Evolutionary conservation across 2,329 filamentous ascomycete genomes (phyloP).

Genomic region (Apiospora aurea): DNA sequence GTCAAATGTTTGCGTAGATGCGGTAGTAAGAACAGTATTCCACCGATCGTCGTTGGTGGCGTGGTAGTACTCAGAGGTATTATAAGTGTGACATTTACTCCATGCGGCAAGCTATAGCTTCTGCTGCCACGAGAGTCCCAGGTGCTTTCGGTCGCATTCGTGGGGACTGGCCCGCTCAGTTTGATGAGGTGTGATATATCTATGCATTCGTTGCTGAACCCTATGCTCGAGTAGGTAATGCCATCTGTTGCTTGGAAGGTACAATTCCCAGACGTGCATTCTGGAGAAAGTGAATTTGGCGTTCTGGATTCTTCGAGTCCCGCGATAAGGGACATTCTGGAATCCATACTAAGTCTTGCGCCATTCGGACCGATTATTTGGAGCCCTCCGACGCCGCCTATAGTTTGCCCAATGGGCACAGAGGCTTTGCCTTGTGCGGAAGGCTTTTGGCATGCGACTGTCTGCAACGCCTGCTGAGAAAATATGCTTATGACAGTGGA

Average conservation of each 20-base stretch:
- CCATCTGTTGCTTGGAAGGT: background rate
- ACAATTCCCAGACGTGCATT: background rate
- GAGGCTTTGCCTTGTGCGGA: background rate
- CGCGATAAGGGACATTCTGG: background rate
- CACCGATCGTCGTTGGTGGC: too few relatives aligned
- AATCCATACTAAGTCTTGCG: background rate
- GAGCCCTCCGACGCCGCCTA: background rate
- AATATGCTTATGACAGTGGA: background rate
- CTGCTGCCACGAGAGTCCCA: background rate
- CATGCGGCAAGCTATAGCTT: too few relatives aligned
- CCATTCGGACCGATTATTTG: too few relatives aligned
- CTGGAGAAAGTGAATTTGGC: background rate
- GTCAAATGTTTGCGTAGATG: too few relatives aligned
- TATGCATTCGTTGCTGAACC: background rate
- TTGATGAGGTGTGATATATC: background rate
- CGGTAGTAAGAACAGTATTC: background rate
- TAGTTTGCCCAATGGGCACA: background rate
- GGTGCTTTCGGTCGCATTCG: too few relatives aligned
- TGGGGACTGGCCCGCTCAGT: background rate
- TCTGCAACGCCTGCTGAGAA: background rate
- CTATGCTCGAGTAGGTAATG: background rate
- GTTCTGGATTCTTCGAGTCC: background rate
- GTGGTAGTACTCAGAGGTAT: too few relatives aligned
- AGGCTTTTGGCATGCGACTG: background rate
- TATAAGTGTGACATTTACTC: too few relatives aligned